Evolutionary conservation across 1,139 yeast genomes (phyloP), one percentile per base, ranked within the genome.

Genomic region (Debaryomyces singareniensis): DNA sequence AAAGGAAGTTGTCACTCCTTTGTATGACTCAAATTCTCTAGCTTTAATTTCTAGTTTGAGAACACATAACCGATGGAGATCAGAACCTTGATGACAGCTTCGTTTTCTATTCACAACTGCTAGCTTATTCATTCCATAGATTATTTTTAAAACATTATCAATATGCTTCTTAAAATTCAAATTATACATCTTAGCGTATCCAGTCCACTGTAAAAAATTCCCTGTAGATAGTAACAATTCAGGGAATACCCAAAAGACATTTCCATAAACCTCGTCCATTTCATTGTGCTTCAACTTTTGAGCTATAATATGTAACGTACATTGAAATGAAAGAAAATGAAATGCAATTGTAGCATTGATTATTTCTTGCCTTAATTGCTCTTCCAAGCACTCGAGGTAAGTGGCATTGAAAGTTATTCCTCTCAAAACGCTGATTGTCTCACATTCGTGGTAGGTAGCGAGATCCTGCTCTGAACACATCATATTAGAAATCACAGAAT

Each of bases 321-420:
- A 45, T 38, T 61, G 68, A 7, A 60, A 35, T 5, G 44, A 31
- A 25, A 61, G 40, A 35, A 61, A 58, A 37, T 60, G 59, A 35
- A 44, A 57, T 7, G 67, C 60, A 20, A 55, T 41, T 5, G 56
- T 40, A 13, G 51, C 34, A 30, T 51, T 58, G 2, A 38, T 32
- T 5, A 47, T 20, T 15, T 44, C 44, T 14, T 31, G 31, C 9
- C 29, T 29, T 5, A 26, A 21, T 15, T n/a, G 12, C 7, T 22
- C 28, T 12, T 28, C 26, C 25, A 29, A 16, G 13, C 27, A 27
- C 16, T 32, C 31, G 13, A 29, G 12, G n/a, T 15, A 24, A 9
- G 25, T 28, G 15, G 25, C 29, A 16, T 27, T 29, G 15, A 34
- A 34, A 15, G 26, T 22, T 15, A 34, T 28, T 2, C 36, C 36